Base-by-base conservation (phyloP, 768 basidiomycete species). In the Tricholoma flavovirens region DNA sequence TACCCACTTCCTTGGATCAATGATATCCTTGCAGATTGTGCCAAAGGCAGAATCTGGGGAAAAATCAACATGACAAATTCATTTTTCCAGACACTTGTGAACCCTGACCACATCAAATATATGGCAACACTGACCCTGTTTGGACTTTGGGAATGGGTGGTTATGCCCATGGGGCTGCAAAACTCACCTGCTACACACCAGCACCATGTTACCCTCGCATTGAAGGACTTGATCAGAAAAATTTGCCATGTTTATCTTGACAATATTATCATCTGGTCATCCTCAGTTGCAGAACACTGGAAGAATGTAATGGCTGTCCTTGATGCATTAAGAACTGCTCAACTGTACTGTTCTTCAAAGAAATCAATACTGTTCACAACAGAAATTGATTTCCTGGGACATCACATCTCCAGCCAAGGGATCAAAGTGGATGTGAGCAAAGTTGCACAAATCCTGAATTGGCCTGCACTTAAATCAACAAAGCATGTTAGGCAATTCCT, bases 171-270 rank as follows among this genome's bases (percentile, higher is more conserved):
- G n/a, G n/a, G 71, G 0, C 46, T 71, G 8, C 56, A 62, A n/a
- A 77, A 75, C 56, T 66, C 71, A 0, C 72, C 69, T 0, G 57
- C 72, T 0, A 70, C 71, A 0, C 72, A 76, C 48, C 74, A 75
- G 32, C 75, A 0, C 62, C n/a, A n/a, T n/a, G n/a, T n/a, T n/a
- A n/a, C n/a, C n/a, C n/a, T n/a, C n/a, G n/a, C n/a, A n/a, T n/a
- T 82, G 0, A 45, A 60, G 0, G 57, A 66, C 0, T 62, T 63
- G 10, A 68, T 82, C 24, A 76, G 78, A 0, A 62, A 64, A 1
- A 70, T 78, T 45, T 75, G 75, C 51, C 73, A 79, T 54, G 67
- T 77, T 0, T 79, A 80, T 56, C 62, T 79, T 0, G 75, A 80
- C 53, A 71, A 79, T 51, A 75, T 79, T 40, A 63, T 80, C 12